Conservation (phyloP, 306 rosid genomes). For the Acacia crassicarpa region DNA sequence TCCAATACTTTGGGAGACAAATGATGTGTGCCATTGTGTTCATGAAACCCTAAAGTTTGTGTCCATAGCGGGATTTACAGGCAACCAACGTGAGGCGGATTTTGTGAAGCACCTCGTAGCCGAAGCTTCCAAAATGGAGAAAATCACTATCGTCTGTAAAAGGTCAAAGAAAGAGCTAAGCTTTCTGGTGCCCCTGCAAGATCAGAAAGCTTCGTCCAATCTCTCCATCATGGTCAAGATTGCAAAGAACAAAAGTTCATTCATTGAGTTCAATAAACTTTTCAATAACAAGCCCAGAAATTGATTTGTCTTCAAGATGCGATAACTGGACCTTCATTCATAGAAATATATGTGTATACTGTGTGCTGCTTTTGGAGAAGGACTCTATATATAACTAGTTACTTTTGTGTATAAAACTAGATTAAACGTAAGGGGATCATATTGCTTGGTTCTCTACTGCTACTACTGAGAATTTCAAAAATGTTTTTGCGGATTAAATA, state of each 20-base stretch:
- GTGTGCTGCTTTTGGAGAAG: too few species aligned
- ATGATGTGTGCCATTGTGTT: constrained; percentile 9
- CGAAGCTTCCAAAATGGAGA: background rate
- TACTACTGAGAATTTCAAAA: too few species aligned
- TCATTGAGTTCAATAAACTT: background rate
- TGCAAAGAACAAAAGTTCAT: background rate
- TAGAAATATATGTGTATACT: too few species aligned
- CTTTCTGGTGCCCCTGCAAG: background rate
- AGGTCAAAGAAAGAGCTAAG: background rate
- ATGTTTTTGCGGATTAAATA: too few species aligned
- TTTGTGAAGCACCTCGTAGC: constrained; percentile 26
- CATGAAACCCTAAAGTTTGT: constrained; percentile 16
- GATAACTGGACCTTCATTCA: background rate
- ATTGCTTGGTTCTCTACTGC: too few species aligned
- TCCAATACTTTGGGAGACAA: constrained; percentile 22
- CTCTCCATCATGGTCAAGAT: constrained; percentile 9
- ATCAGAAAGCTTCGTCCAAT: constrained; percentile 2
- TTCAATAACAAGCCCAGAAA: background rate
- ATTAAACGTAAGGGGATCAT: too few species aligned
- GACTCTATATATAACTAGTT: too few species aligned
- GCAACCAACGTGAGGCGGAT: constrained; percentile 30
- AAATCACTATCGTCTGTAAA: constrained; percentile 9
- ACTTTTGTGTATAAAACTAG: too few species aligned
- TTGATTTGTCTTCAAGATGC: background rate
- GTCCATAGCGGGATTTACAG: background rate